phyloP scores from a whole-genome alignment of 768 basidiomycete species.

The Tephrocybe sp. region DNA sequence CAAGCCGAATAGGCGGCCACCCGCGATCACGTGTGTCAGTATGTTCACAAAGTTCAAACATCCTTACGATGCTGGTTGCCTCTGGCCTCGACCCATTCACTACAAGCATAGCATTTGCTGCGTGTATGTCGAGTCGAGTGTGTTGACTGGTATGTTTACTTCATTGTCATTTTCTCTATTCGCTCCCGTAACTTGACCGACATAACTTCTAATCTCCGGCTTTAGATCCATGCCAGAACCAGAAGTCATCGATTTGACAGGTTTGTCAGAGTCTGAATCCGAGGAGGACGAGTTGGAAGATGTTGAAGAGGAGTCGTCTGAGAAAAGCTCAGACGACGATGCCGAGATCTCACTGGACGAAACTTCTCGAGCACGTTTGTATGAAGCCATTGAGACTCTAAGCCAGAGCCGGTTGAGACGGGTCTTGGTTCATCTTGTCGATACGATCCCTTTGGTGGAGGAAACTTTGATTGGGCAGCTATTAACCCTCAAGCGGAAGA shows the following conservation, averaged over 20 bases:
- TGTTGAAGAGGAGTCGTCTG: slow-evolving; percentile 20
- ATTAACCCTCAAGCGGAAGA: slow-evolving; percentile 35
- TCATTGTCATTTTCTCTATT: neutral
- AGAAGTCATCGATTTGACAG: slow-evolving; percentile 46
- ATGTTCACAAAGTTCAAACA: neutral
- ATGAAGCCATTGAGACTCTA: slow-evolving; percentile 38
- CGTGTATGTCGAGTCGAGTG: slow-evolving; percentile 4
- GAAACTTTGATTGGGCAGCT: slow-evolving; percentile 42
- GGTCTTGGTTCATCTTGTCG: slow-evolving; percentile 35
- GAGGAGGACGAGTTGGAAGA: slow-evolving; percentile 22
- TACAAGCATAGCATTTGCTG: neutral
- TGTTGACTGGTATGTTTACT: slow-evolving; percentile 10
- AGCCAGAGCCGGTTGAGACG: slow-evolving; percentile 43
- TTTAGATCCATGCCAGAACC: slow-evolving; percentile 25
- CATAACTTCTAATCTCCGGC: slow-evolving; percentile 6
- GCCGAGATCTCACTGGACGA: slow-evolving; percentile 31
- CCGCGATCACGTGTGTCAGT: slow-evolving; percentile 16
- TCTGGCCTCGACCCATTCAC: neutral
- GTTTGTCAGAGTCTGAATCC: slow-evolving; percentile 30
- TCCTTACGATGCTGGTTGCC: neutral
- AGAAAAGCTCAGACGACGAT: slow-evolving; percentile 31
- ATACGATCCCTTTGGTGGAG: slow-evolving; percentile 39
- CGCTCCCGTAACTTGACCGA: slow-evolving; percentile 4
- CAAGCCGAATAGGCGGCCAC: too few relatives aligned
- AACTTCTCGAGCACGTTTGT: slow-evolving; percentile 40